phyloP scores from a whole-genome alignment of 2,329 filamentous ascomycete species.

The Hypoxylon sp. region DNA sequence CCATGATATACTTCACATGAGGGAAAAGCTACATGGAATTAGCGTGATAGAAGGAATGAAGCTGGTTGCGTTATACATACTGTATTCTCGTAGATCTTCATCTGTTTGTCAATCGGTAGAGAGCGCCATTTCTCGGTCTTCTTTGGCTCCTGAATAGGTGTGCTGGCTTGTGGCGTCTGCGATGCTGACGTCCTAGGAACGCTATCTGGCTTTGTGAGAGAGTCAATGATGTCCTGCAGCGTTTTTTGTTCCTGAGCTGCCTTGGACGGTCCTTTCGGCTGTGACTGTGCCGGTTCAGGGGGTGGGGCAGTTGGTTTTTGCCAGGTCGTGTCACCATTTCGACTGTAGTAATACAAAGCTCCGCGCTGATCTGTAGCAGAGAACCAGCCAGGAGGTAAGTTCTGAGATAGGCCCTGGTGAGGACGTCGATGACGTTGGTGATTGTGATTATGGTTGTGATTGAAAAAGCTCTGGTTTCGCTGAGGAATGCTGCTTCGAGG shows the following conservation, averaged over 20 bases:
- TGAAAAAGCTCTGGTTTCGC: constrained; percentile 64
- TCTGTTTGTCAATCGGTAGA: constrained; percentile 83
- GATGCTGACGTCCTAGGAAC: constrained; percentile 66
- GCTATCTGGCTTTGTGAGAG: constrained; percentile 77
- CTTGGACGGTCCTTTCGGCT: constrained; percentile 74
- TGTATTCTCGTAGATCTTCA: constrained; percentile 94
- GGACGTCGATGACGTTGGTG: constrained; percentile 66
- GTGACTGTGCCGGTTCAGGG: constrained; percentile 66
- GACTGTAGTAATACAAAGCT: constrained; percentile 86
- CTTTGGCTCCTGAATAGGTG: constrained; percentile 68
- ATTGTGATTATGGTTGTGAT: constrained; percentile 26
- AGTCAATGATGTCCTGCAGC: constrained; percentile 87
- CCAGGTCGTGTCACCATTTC: constrained; percentile 84
- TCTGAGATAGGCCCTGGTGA: constrained; percentile 51
- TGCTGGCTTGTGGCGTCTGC: constrained; percentile 71
- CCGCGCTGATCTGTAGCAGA: constrained; percentile 77
- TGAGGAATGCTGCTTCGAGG: constrained; percentile 71
- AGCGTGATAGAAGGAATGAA: constrained; percentile 34
- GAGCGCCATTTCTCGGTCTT: constrained; percentile 76
- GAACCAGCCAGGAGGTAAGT: constrained; percentile 87
- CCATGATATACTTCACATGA: constrained; percentile 84
- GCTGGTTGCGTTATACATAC: constrained; percentile 63
- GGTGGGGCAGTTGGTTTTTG: constrained; percentile 74
- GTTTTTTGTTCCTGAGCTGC: constrained; percentile 73
- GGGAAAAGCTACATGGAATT: constrained; percentile 74